A percentile compares a stretch with the other conserved stretches of the same genome.
phyloP scores from a whole-genome alignment of 352 stramenopile species.

The Phytopythium oedochilum region DNA sequence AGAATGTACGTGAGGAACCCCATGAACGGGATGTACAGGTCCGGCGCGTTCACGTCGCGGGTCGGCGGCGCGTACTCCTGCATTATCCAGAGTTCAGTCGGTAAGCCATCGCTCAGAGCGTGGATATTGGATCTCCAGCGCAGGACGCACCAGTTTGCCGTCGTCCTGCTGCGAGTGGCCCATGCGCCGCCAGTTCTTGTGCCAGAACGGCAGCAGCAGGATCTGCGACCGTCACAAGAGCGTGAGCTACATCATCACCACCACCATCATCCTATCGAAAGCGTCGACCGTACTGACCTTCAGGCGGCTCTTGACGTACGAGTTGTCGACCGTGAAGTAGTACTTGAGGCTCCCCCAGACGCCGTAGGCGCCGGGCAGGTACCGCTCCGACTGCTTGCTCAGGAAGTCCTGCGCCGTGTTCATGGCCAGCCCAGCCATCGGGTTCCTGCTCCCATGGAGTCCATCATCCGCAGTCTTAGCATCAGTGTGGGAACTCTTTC shows the following conservation, averaged over 20 bases:
- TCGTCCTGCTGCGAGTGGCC: slow-evolving; percentile 53
- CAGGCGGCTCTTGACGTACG: slow-evolving; percentile 82
- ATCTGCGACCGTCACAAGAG: slow-evolving; percentile 28
- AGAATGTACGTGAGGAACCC: slow-evolving; percentile 99
- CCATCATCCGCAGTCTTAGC: background rate
- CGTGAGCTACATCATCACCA: background rate
- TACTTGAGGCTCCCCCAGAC: slow-evolving; percentile 84
- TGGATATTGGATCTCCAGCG: background rate
- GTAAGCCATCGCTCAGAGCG: background rate
- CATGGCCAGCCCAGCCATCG: slow-evolving; percentile 82
- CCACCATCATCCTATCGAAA: background rate
- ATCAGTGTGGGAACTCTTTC: no score
- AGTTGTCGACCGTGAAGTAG: slow-evolving; percentile 90
- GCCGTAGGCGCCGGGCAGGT: slow-evolving; percentile 72
- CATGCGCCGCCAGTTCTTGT: slow-evolving; percentile 85
- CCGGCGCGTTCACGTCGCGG: slow-evolving; percentile 95
- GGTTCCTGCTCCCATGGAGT: slow-evolving; percentile 43
- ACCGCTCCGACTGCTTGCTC: slow-evolving; percentile 78
- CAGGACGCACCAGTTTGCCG: slow-evolving; percentile 38
- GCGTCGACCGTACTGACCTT: slow-evolving; percentile 34
- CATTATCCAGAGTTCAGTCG: background rate
- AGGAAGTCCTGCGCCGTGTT: slow-evolving; percentile 82
- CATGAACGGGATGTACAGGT: slow-evolving; percentile 99
- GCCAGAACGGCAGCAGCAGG: slow-evolving; percentile 81
- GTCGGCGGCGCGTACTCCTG: slow-evolving; percentile 87